phyloP scores from a whole-genome alignment of 371 early-diverging fungal genomes.

The Mortierella sp. region DNA sequence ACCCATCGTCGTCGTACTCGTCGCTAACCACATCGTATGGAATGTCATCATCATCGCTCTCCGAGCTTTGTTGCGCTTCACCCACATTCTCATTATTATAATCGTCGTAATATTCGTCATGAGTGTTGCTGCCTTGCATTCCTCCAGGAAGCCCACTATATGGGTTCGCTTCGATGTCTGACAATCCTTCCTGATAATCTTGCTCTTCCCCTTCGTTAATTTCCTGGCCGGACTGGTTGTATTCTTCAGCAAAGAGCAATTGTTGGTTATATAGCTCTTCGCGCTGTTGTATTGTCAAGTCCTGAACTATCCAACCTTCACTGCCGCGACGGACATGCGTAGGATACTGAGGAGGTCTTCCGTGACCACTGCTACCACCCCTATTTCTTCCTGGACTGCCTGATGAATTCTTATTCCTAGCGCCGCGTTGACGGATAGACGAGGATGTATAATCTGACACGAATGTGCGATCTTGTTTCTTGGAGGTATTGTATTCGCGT shows the following conservation, averaged over 20 bases:
- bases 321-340: conserved; percentile 57
- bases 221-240: not conserved
- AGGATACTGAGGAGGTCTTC: conserved; percentile 17
- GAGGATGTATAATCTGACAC: conserved; percentile 48
- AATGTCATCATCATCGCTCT: conserved; percentile 29
- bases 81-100: conserved; percentile 6
- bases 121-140: conserved; percentile 32
- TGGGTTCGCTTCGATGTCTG: conserved; percentile 38
- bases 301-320: conserved; percentile 56
- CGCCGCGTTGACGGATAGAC: conserved; percentile 19
- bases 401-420: conserved; percentile 15
- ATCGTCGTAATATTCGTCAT: conserved; percentile 13
- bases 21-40: conserved; percentile 45
- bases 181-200: conserved; percentile 37
- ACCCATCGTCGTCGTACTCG: conserved; percentile 54
- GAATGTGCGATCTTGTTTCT: conserved; percentile 48
- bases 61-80: conserved; percentile 20
- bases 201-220: conserved; percentile 17
- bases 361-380: not conserved
- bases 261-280: conserved; percentile 41
- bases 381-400: not conserved
- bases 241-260: conserved; percentile 18
- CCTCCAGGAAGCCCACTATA: conserved; percentile 47
- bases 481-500: conserved; percentile 63
- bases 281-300: conserved; percentile 48